phyloP scores from a whole-genome alignment of 768 basidiomycete genomes.

The Chalciporus chontae region DNA sequence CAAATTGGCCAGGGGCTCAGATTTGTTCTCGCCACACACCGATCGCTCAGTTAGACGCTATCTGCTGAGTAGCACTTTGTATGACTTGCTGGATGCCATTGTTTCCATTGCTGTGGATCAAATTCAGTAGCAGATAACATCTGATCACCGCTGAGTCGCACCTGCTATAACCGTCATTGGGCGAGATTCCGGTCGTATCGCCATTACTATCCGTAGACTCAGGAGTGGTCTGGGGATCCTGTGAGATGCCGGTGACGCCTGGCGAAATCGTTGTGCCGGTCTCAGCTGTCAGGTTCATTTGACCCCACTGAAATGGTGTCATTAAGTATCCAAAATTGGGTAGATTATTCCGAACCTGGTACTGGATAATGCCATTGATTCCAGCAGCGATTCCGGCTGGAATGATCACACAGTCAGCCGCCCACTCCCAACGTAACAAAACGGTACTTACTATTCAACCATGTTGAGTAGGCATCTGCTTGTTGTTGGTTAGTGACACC shows the following conservation, averaged over 20 bases:
- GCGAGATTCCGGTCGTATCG: conserved; percentile 47
- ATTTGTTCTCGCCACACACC: neutral
- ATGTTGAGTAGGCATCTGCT: conserved; percentile 49
- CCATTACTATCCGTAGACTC: conserved; percentile 26
- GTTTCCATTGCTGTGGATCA: conserved; percentile 25
- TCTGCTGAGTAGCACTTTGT: conserved; percentile 32
- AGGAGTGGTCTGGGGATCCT: conserved; percentile 31
- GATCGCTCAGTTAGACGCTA: conserved; percentile 26
- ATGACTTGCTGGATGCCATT: conserved; percentile 31
- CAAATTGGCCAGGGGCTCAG: neutral
- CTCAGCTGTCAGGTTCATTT: conserved; percentile 44
- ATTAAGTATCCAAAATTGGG: conserved; percentile 8
- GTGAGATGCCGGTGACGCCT: conserved; percentile 25
- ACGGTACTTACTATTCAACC: conserved; percentile 44
- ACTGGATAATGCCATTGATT: conserved; percentile 24
- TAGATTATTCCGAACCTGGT: conserved; percentile 25
- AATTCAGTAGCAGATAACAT: conserved; percentile 1
- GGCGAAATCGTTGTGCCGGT: conserved; percentile 45
- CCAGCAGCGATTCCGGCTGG: conserved; percentile 41
- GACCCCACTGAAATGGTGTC: conserved; percentile 47
- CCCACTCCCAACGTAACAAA: neutral
- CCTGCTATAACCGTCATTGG: conserved; percentile 62
- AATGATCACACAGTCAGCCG: conserved; percentile 7
- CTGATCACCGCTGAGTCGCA: conserved; percentile 14
- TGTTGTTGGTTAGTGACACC: conserved; percentile 54